Evolutionary conservation across 768 basidiomycete genomes (phyloP), one percentile per base, ranked within the genome.

Genomic region (Lactifluus pinguis): DNA sequence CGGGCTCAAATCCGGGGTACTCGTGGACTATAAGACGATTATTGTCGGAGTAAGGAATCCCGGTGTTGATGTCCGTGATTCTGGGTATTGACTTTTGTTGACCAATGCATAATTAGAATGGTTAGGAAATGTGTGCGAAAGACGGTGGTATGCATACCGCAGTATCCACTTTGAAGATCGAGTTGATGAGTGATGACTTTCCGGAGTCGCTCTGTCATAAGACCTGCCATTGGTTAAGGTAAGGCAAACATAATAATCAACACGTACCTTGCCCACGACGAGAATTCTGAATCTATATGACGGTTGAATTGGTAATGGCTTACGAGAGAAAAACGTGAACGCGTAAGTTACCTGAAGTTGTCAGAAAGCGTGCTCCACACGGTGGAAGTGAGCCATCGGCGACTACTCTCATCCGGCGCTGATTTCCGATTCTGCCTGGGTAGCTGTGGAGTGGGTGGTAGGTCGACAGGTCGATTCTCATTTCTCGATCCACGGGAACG

Each of bases 231-330:
- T 1, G 25, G 6, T 21, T 19, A 29, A 42, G 6, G n/a, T 42
- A n/a, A 8, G 38, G 13, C 11, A 15, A 21, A 15, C 14, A 9
- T 13, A 21, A 32, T 2, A 11, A 14, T 17, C 29, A 10, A 4
- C 13, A 41, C 59, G 47, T n/a, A 49, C 59, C 57, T 58, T 58
- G n/a, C 57, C 57, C 19, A 44, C 49, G 0, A 58, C 30, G 5
- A 51, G 57, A 36, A 58, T 58, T 10, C 49, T 42, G n/a, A 25
- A 60, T 41, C 59, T 59, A 15, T 38, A 19, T 6, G n/a, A 41
- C 6, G 5, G 36, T 30, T 48, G n/a, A 7, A 21, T 13, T 6
- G 7, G 10, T 1, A n/a, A 21, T 39, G 8, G 15, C 11, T 15
- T 44, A 58, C 17, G n/a, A 30, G 32, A 51, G 2, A n/a, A 10